These are phyloP conservation scores for Yamadazyma dushanensis DNA, from an alignment of 1,139 yeast species.

Conservation along the genomic window DNA sequence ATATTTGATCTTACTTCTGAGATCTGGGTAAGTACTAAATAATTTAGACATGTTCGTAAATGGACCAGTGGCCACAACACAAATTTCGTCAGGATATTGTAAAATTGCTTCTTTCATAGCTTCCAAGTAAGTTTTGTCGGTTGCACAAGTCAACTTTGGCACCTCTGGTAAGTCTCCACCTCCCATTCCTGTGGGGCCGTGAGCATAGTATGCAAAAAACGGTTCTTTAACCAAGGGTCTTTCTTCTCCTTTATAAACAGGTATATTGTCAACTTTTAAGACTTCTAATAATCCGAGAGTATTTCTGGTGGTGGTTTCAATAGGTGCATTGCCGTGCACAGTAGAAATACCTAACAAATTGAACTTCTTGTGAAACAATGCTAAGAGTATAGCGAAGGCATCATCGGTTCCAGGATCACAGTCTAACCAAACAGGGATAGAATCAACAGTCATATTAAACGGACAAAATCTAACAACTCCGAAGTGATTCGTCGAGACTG, in stretches of 20 bases:
- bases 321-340: constrained; percentile 77
- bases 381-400: constrained; percentile 70
- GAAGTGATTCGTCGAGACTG: neutral
- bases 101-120: constrained; percentile 57
- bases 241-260: constrained; percentile 67
- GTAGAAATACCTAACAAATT: constrained; percentile 74
- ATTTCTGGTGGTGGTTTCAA: constrained; percentile 67
- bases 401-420: constrained; percentile 96
- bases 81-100: constrained; percentile 44
- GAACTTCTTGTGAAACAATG: constrained; percentile 59
- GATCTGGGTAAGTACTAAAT: constrained; percentile 51
- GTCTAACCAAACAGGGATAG: constrained; percentile 78
- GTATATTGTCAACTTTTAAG: constrained; percentile 47
- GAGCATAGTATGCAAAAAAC: constrained; percentile 61
- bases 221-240: constrained; percentile 55
- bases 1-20: constrained; percentile 44
- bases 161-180: constrained; percentile 62
- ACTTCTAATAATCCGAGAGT: constrained; percentile 67
- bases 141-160: constrained; percentile 31
- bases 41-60: constrained; percentile 67
- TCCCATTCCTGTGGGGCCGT: constrained; percentile 75
- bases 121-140: constrained; percentile 48
- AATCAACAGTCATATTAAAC: constrained; percentile 12
- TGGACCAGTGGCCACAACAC: constrained; percentile 70
- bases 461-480: neutral